phyloP scores from a whole-genome alignment of 306 rosid species.

The Citrullus colocynthis region DNA sequence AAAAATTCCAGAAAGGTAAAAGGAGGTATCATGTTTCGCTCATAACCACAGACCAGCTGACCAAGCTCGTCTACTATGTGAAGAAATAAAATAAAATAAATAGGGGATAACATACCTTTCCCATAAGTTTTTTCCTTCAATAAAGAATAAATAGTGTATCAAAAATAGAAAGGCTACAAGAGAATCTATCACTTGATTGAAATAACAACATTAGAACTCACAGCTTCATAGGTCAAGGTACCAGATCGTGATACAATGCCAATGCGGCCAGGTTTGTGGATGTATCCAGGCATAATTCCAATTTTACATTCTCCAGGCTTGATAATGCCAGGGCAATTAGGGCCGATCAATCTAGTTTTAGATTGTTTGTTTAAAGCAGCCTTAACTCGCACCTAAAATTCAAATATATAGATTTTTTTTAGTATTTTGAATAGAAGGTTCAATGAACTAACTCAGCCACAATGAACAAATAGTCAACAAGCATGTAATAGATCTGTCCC shows the following conservation, averaged over 20 bases:
- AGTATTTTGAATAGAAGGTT: not conserved
- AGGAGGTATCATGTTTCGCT: not conserved
- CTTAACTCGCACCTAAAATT: slow-evolving; percentile 74
- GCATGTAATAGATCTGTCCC: not conserved
- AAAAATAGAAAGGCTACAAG: not conserved
- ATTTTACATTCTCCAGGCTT: slow-evolving; percentile 99
- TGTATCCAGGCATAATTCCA: slow-evolving; percentile 99
- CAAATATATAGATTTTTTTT: slow-evolving; percentile 3
- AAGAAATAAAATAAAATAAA: not conserved
- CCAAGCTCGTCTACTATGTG: not conserved
- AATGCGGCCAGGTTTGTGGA: slow-evolving; percentile 91
- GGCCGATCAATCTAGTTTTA: slow-evolving; percentile 88
- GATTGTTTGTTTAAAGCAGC: slow-evolving; percentile 85
- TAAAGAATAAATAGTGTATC: not conserved
- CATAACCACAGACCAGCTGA: not conserved
- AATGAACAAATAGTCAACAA: not conserved
- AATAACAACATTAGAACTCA: slow-evolving; percentile 23
- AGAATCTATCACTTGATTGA: not conserved
- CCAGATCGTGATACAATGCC: slow-evolving; percentile 99
- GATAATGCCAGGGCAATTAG: slow-evolving; percentile 98
- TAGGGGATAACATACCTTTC: not conserved
- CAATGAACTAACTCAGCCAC: not conserved
- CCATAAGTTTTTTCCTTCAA: not conserved
- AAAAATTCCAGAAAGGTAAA: not conserved
- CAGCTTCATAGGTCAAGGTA: slow-evolving; percentile 98